A percentile compares a stretch with the other conserved stretches of the same genome.
Evolutionary conservation across 2,329 filamentous ascomycete genomes (phyloP).

Genomic region (Biscogniauxia marginata): DNA sequence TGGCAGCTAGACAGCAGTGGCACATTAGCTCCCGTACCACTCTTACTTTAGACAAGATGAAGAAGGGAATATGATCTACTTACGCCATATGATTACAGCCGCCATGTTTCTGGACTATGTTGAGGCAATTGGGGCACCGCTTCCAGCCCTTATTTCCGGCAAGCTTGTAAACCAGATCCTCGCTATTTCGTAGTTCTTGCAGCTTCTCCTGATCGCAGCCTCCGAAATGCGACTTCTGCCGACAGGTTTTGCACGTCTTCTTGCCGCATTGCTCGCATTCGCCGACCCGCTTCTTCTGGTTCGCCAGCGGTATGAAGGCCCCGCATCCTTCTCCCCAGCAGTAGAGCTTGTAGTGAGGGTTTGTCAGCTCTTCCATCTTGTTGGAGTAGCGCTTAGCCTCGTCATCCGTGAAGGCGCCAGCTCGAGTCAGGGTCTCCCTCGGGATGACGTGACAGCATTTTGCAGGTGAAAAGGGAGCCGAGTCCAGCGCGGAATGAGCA

Average conservation of each 20-base stretch:
- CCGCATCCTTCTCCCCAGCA: slow-evolving; percentile 17
- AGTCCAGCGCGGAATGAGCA: slow-evolving; percentile 1
- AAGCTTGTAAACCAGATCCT: slow-evolving; percentile 4
- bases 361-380: slow-evolving; percentile 16
- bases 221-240: slow-evolving; percentile 21
- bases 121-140: slow-evolving; percentile 19
- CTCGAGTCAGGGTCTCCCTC: neutral
- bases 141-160: slow-evolving; percentile 20
- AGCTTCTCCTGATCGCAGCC: slow-evolving; percentile 12
- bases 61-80: neutral
- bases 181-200: neutral
- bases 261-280: slow-evolving; percentile 10
- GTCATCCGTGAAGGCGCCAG: slow-evolving; percentile 2
- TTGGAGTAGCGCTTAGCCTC: slow-evolving; percentile 8
- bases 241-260: slow-evolving; percentile 19
- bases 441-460: slow-evolving; percentile 19
- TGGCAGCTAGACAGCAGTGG: slow-evolving; percentile 12
- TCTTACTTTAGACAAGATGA: neutral
- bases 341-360: slow-evolving; percentile 9
- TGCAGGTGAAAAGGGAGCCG: slow-evolving; percentile 14
- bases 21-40: neutral
- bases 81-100: slow-evolving; percentile 20
- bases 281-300: slow-evolving; percentile 9
- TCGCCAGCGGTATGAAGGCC: slow-evolving; percentile 9
- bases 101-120: slow-evolving; percentile 16